Evolutionary conservation across 805 yeast genomes (phyloP).

Genomic region (Zygotorulaspora chibaensis): DNA sequence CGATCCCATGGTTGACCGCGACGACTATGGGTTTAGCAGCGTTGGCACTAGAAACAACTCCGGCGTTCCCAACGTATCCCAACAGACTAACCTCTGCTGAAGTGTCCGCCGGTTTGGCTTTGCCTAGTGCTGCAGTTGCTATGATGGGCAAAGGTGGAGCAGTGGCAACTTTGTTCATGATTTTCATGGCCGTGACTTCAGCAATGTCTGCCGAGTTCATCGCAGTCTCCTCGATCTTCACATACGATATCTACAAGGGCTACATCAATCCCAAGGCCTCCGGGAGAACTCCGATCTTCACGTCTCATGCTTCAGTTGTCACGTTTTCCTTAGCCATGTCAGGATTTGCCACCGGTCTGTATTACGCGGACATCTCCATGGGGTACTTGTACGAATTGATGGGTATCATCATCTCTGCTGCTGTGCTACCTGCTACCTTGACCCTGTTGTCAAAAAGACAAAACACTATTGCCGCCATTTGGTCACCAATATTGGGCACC

Average conservation of each 20-base stretch:
- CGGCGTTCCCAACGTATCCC: conserved; percentile 79
- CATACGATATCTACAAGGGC: conserved; percentile 80
- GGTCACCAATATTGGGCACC: conserved; percentile 77
- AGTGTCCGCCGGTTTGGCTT: conserved; percentile 74
- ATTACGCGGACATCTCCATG: conserved; percentile 78
- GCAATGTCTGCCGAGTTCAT: conserved; percentile 90
- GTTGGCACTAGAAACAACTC: conserved; percentile 62
- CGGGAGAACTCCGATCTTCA: conserved; percentile 64
- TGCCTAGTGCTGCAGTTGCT: conserved; percentile 69
- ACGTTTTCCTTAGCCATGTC: conserved; percentile 63
- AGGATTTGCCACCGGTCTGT: conserved; percentile 76
- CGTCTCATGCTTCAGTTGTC: conserved; percentile 66
- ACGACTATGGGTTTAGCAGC: conserved; percentile 87
- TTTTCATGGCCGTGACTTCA: conserved; percentile 90
- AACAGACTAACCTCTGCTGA: conserved; percentile 58
- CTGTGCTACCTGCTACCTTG: conserved; percentile 72
- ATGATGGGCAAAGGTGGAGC: conserved; percentile 87
- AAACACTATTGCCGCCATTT: conserved; percentile 63
- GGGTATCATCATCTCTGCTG: conserved; percentile 87
- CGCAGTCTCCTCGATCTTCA: conserved; percentile 78
- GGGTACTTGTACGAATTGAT: conserved; percentile 82
- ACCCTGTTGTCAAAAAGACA: conserved; percentile 62
- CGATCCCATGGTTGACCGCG: conserved; percentile 78
- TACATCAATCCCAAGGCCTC: conserved; percentile 75
- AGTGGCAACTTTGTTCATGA: conserved; percentile 68